Evolutionary conservation across 805 yeast genomes (phyloP), one percentile per base, ranked within the genome.

Genomic region (Sugiyamaella lignohabitans): DNA sequence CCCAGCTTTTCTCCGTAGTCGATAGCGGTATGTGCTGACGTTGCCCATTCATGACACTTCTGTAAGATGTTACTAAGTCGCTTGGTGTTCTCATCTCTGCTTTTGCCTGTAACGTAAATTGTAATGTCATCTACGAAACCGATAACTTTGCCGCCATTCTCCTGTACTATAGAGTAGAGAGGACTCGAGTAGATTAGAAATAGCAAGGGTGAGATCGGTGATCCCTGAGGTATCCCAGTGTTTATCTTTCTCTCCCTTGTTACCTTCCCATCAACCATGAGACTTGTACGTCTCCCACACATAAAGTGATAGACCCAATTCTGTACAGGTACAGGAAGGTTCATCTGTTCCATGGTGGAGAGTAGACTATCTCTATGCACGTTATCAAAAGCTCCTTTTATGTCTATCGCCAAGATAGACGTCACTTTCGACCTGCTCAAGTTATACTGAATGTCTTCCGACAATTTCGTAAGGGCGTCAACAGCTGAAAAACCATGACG

Each of bases 331-430:
- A 6, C 18, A 10, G 45, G 45, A n/a, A 42, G 21, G 19, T 39
- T 11, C 45, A 30, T 19, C n/a, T 42, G 11, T 38, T n/a, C 17
- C 45, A 42, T 40, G 10, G 45, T 42, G n/a, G 34, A 19, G 16
- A 42, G 17, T 16, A 42, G n/a, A 35, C 46, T 42, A 22, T 38
- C 45, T 8, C 45, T 4, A 42, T 42, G 45, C 6, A 42, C 45
- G 17, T 42, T 32, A 18, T 42, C 45, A 40, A 42, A 42, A 5
- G 45, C 45, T 8, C 45, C 45, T 44, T 42, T 42, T 4, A 42
- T 30, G 24, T 42, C 45, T n/a, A 42, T 42, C 46, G 27, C 27
- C 18, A 42, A 17, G 21, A 18, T 16, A n/a, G 29, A 21, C 8
- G 27, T 21, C 14, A 21, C 14, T 8, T 21, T 21, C 5, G 11